phyloP scores from a whole-genome alignment of 768 basidiomycete species.

The Termitomyces sp. region DNA sequence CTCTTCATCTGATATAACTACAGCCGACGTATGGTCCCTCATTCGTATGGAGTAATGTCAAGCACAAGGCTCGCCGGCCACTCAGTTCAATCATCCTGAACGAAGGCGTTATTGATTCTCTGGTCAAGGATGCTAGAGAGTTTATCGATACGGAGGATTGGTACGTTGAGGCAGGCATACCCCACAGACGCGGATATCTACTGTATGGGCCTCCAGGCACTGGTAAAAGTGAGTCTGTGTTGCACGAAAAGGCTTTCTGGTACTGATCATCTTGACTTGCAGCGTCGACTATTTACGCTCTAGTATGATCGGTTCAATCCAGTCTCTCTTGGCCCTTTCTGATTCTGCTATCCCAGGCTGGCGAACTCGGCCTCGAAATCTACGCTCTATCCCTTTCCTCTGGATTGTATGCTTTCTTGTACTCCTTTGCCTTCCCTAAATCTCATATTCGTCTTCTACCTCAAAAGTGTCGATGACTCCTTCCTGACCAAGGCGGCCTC shows the following conservation, averaged over 20 bases:
- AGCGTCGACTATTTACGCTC: conserved; percentile 51
- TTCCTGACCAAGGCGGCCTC: conserved; percentile 41
- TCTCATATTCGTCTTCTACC: background rate
- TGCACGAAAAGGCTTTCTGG: background rate
- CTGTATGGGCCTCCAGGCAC: conserved; percentile 58
- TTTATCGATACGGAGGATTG: conserved; percentile 51
- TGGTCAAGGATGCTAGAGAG: conserved; percentile 46
- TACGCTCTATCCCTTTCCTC: conserved; percentile 55
- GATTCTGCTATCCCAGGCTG: conserved; percentile 25
- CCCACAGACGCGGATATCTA: conserved; percentile 51
- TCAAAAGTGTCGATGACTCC: conserved; percentile 40
- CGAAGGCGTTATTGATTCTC: conserved; percentile 36
- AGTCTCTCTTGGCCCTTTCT: background rate
- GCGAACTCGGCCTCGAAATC: conserved; percentile 80
- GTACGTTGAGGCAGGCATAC: conserved; percentile 53
- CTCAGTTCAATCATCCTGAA: conserved; percentile 49
- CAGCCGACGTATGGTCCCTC: conserved; percentile 32
- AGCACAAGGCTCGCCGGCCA: conserved; percentile 45
- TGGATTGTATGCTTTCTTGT: conserved; percentile 29
- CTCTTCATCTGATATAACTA: background rate
- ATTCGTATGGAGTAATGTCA: conserved; percentile 38
- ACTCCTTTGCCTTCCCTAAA: background rate
- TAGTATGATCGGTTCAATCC: conserved; percentile 23
- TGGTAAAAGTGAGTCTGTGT: conserved; percentile 43
- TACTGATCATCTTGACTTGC: conserved; percentile 29